Evolutionary conservation across 495 filamentous ascomycete genomes (phyloP).

Genomic region (Aspergillus bridgeri): DNA sequence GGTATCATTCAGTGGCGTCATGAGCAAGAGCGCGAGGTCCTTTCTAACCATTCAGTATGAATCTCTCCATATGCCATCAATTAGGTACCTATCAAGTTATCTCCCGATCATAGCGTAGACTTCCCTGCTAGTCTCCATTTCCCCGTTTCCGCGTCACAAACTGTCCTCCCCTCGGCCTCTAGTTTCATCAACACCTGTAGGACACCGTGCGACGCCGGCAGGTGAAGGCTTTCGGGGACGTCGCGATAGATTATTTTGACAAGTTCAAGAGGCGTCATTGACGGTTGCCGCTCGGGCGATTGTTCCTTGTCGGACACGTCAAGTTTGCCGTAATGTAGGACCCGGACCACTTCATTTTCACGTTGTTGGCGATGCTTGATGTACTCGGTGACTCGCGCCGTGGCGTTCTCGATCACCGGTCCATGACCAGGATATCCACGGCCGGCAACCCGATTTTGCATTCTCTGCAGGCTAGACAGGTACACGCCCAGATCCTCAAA

Average conservation of each 20-base stretch:
- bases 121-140: constrained; percentile 49
- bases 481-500: constrained; percentile 81
- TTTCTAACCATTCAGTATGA: not conserved
- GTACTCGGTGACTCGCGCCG: constrained; percentile 69
- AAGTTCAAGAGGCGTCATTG: constrained; percentile 72
- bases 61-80: too few relatives aligned
- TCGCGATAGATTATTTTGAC: constrained; percentile 82
- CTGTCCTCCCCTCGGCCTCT: constrained; percentile 59
- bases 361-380: constrained; percentile 73
- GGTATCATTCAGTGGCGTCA: not conserved
- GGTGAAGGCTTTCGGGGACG: constrained; percentile 70
- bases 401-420: constrained; percentile 63
- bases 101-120: constrained; percentile 25
- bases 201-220: constrained; percentile 67
- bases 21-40: not conserved
- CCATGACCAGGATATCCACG: constrained; percentile 91
- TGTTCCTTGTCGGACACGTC: constrained; percentile 31
- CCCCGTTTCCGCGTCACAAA: constrained; percentile 43
- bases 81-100: too few relatives aligned
- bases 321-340: constrained; percentile 48
- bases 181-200: constrained; percentile 68
- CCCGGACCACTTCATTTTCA: constrained; percentile 76
- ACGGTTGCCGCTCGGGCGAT: constrained; percentile 27
- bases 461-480: constrained; percentile 65
- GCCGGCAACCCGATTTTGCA: constrained; percentile 61